A percentile compares a stretch with the other conserved stretches of the same genome.
Conservation (phyloP, 495 filamentous ascomycete species). For the Sphaerosporella brunnea region DNA sequence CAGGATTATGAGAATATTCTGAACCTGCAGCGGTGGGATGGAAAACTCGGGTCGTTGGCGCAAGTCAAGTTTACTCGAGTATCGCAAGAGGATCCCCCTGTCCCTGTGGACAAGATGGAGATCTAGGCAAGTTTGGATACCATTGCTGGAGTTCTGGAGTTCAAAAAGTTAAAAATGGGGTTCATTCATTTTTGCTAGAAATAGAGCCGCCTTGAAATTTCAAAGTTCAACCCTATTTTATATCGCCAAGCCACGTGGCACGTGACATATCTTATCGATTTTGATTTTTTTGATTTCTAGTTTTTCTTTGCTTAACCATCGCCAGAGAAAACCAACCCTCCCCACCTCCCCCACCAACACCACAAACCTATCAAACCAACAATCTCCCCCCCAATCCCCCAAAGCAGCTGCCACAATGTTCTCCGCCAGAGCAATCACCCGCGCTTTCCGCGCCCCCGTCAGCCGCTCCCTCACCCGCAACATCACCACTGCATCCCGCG, state of each 20-base stretch:
- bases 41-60: slow-evolving; percentile 42
- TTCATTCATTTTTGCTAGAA: no score
- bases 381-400: not conserved
- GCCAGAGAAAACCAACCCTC: not conserved
- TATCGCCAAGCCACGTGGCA: not conserved
- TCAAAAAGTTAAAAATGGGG: no score
- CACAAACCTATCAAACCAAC: not conserved
- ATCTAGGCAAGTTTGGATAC: no score
- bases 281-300: slow-evolving; percentile 9
- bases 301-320: not conserved
- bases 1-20: slow-evolving; percentile 36
- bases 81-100: slow-evolving; percentile 9
- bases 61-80: slow-evolving; percentile 36
- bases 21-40: slow-evolving; percentile 41
- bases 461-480: slow-evolving; percentile 6
- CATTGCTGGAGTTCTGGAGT: not conserved
- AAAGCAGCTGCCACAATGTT: slow-evolving; percentile 19
- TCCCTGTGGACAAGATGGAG: slow-evolving; percentile 4
- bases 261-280: not conserved
- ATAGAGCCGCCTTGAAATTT: not conserved
- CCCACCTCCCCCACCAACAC: not conserved
- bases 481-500: slow-evolving; percentile 10
- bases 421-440: slow-evolving; percentile 11
- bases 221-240: not conserved
- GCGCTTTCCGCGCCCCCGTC: slow-evolving; percentile 11